Evolutionary conservation across 257 asterid genomes (phyloP).

Genomic region (Fraxinus americana): DNA sequence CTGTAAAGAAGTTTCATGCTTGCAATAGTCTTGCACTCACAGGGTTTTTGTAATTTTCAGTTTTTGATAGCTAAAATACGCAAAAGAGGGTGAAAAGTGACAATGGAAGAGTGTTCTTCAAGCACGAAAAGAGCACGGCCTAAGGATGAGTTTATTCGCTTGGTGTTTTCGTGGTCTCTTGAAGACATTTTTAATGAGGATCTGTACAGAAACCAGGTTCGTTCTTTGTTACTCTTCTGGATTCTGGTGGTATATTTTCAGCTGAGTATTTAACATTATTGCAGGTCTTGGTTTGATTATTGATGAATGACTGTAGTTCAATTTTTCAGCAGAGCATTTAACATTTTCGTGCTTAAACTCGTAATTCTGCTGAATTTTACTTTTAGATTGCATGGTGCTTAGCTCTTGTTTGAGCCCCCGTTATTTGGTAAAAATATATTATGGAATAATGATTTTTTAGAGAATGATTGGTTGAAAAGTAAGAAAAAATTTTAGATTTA

Average conservation of each 20-base stretch:
- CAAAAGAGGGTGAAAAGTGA: background rate
- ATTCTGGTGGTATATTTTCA: background rate
- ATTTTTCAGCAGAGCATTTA: no score
- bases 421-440: no score
- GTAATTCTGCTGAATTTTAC: no score
- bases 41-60: background rate
- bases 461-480: no score
- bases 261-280: no score
- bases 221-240: background rate
- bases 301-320: no score
- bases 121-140: slow-evolving; percentile 15
- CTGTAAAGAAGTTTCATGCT: slow-evolving; percentile 11
- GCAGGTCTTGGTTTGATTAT: no score
- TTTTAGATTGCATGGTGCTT: background rate
- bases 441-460: no score
- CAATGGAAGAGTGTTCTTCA: slow-evolving; percentile 17
- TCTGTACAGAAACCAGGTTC: slow-evolving; percentile 51
- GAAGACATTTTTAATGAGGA: slow-evolving; percentile 40
- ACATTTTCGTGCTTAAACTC: no score
- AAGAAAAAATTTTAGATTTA: no score
- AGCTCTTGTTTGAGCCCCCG: no score
- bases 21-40: slow-evolving; percentile 13
- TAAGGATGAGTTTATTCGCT: slow-evolving; percentile 34
- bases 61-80: background rate
- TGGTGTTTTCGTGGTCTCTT: slow-evolving; percentile 54